Base-by-base conservation (phyloP, 805 yeast species). In the Yamadazyma akitaensis region DNA sequence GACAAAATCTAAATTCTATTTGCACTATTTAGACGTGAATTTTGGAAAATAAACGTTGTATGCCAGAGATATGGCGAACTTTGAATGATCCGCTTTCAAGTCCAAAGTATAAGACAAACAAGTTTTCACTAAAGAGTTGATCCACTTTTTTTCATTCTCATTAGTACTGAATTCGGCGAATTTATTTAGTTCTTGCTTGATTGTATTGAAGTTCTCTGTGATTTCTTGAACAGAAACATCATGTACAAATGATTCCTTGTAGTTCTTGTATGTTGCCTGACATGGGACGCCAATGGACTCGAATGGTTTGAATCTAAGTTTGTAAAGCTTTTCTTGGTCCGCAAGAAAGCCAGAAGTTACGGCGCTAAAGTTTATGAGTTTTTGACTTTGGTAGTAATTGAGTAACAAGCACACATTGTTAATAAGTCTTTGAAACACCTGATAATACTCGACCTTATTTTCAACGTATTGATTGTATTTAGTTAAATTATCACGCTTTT, bases 281-380 rank as follows among this genome's bases (percentile, higher is more conserved):
- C 46, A 8, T 5, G 56, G 56, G 7, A 50, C 49, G n/a, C 53
- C 53, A 30, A 52, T 46, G 3, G 53, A 50, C 28, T 52, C 52
- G 30, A 52, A 52, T 18, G 49, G 41, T 33, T 52, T 52, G 24
- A 52, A 52, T 30, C 56, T 33, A 9, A 52, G 42, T 36, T 26
- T 47, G 40, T 30, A 52, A 2, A 52, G 13, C n/a, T 48, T 45
- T 32, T 52, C 53, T 13, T 39, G 37, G 17, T 33, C 26, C 8
- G 43, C 42, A 14, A 50, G 34, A 33, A 50, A 52, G 7, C 31
- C 42, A 2, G 34, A 17, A 18, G 51, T 44, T 2, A 36, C 12
- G 3, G 35, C 34, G 1, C 30, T 33, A 30, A 52, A 44, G 12
- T 46, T 34, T 5, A 50, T 39, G 10, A 44, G 11, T 18, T 26